Evolutionary conservation across 2,329 filamentous ascomycete genomes (phyloP).

Genomic region (Claviceps monticola): DNA sequence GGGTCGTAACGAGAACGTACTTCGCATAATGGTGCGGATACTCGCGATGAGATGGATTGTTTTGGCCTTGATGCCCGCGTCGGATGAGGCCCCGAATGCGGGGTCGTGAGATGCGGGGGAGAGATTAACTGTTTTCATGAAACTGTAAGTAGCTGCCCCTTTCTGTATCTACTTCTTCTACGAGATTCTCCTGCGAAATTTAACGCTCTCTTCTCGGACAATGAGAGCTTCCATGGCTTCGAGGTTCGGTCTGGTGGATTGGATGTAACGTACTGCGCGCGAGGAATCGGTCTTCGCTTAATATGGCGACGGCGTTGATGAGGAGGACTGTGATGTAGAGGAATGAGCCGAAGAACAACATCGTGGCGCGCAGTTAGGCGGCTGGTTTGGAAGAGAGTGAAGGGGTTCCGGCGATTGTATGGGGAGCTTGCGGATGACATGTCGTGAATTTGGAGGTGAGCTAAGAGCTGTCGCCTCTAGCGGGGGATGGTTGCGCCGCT

Average conservation of each 20-base stretch:
- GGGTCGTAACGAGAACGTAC: constrained; percentile 29
- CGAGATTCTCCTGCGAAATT: too few species aligned
- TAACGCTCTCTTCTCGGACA: not conserved
- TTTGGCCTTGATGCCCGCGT: constrained; percentile 72
- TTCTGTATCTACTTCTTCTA: not conserved
- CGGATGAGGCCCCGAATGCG: constrained; percentile 60
- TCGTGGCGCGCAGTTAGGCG: constrained; percentile 18
- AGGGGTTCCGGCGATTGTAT: not conserved
- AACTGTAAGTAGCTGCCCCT: not conserved
- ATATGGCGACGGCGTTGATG: constrained; percentile 83
- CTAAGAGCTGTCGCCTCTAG: constrained; percentile 2
- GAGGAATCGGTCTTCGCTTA: constrained; percentile 90
- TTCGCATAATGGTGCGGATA: constrained; percentile 83
- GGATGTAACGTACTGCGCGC: constrained; percentile 37
- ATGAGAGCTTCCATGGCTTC: not conserved
- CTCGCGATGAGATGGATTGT: constrained; percentile 82
- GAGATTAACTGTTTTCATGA: constrained; percentile 49
- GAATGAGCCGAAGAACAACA: constrained; percentile 59
- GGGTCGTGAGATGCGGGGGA: constrained; percentile 56
- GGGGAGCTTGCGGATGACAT: not conserved
- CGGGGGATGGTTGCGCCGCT: constrained; percentile 21
- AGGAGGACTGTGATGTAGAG: constrained; percentile 73
- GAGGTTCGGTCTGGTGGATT: not conserved
- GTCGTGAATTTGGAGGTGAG: not conserved
- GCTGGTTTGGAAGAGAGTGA: not conserved